Conservation (phyloP, 805 yeast genomes). For the Teunomyces kruisii region DNA sequence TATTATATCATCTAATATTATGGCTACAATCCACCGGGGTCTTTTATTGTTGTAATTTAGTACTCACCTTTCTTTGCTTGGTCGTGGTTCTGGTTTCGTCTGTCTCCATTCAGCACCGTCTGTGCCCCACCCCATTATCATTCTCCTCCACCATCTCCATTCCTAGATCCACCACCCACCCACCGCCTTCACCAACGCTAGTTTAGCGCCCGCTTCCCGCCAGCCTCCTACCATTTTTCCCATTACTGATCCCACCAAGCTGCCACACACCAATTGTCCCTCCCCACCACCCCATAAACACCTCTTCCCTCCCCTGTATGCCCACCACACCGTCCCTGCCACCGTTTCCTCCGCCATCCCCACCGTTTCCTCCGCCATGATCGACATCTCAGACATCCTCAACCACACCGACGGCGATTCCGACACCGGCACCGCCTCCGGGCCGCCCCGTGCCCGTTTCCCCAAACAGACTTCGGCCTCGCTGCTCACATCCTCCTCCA, state of each 20-base stretch:
- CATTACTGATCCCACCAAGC: too few relatives aligned
- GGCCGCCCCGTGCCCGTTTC: not conserved
- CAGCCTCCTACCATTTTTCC: too few relatives aligned
- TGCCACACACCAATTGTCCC: not conserved
- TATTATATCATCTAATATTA: conserved; percentile 2
- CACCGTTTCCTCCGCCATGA: conserved; percentile 13
- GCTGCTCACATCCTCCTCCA: conserved; percentile 4
- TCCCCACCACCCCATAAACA: not conserved
- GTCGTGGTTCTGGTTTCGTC: not conserved
- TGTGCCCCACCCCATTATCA: too few relatives aligned
- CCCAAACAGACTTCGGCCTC: not conserved
- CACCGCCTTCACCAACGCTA: too few relatives aligned
- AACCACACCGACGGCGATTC: conserved; percentile 11
- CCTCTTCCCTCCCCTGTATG: not conserved
- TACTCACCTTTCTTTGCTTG: not conserved
- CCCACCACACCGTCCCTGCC: too few relatives aligned
- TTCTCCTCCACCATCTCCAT: too few relatives aligned
- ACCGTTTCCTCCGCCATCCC: too few relatives aligned
- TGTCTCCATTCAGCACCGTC: too few relatives aligned
- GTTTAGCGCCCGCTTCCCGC: too few relatives aligned
- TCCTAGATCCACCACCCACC: too few relatives aligned
- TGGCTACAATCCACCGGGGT: not conserved
- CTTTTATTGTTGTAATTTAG: conserved; percentile 1
- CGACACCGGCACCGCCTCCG: not conserved
- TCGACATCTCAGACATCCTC: conserved; percentile 19